Percentiles rank a stretch among this genome's conserved stretches.
Conservation (phyloP, 2,329 filamentous ascomycete species). For the Botryotinia globosa region DNA sequence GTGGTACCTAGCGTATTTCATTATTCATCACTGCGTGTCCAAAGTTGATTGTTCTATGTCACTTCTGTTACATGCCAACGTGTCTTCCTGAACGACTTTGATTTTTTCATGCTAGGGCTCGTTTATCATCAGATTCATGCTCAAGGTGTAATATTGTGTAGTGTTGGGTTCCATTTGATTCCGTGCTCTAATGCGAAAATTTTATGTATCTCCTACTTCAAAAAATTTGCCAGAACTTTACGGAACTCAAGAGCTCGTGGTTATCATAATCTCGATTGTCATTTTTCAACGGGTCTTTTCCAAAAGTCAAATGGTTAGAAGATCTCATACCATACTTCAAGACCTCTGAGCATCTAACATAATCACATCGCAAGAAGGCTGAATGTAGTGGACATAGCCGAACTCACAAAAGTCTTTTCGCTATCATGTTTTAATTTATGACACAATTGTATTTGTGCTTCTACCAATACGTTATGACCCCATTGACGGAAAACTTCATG, state of each 20-base stretch:
- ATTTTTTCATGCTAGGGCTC: no score
- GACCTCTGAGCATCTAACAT: neutral
- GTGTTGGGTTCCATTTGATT: neutral
- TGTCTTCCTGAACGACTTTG: no score
- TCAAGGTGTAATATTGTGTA: neutral
- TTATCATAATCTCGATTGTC: neutral
- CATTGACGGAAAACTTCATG: neutral
- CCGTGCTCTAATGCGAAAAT: neutral
- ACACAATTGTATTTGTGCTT: neutral
- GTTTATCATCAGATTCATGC: neutral
- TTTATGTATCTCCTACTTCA: neutral
- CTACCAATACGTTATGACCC: neutral
- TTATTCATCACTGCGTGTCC: neutral
- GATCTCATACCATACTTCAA: neutral
- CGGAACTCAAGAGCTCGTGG: fast-evolving
- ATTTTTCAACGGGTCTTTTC: neutral
- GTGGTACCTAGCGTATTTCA: neutral
- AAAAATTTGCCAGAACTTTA: neutral
- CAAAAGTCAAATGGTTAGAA: neutral
- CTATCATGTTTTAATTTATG: neutral
- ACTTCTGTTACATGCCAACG: no score
- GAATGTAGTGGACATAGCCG: neutral
- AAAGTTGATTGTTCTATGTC: neutral
- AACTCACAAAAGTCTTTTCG: fast-evolving
- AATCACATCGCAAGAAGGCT: neutral